Evolutionary conservation across 257 asterid genomes (phyloP).

Genomic region (Ligustrum vulgare): DNA sequence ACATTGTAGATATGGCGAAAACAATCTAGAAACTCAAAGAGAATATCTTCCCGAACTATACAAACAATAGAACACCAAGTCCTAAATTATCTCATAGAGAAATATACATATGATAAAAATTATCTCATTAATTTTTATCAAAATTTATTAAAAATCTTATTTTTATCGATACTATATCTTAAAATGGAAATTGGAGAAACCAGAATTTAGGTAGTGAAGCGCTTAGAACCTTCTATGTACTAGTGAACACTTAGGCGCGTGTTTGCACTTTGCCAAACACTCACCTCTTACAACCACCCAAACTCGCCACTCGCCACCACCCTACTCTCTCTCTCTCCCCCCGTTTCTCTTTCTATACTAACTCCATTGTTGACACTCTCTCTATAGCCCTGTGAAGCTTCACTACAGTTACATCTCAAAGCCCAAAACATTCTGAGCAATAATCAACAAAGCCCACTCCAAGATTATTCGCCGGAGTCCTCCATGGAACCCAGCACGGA

Average conservation of each 20-base stretch:
- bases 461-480: conserved; percentile 44
- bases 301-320: conserved; percentile 24
- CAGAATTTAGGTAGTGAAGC: background rate
- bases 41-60: no score
- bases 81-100: no score
- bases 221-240: conserved; percentile 29
- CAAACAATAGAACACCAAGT: no score
- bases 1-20: no score
- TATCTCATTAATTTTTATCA: no score
- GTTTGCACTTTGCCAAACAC: background rate
- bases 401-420: conserved; percentile 6
- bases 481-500: conserved; percentile 40
- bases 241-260: conserved; percentile 27
- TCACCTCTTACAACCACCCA: conserved; percentile 25
- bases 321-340: conserved; percentile 15
- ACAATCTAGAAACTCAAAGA: no score
- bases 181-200: no score
- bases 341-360: conserved; percentile 20
- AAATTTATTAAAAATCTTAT: no score
- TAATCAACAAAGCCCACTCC: background rate
- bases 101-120: no score
- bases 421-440: background rate
- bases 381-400: conserved; percentile 22
- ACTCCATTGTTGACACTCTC: conserved; percentile 26
- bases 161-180: no score